Evolutionary conservation across 2,329 filamentous ascomycete species (phyloP).

Genomic region (Cucurbitaria berberidis): DNA sequence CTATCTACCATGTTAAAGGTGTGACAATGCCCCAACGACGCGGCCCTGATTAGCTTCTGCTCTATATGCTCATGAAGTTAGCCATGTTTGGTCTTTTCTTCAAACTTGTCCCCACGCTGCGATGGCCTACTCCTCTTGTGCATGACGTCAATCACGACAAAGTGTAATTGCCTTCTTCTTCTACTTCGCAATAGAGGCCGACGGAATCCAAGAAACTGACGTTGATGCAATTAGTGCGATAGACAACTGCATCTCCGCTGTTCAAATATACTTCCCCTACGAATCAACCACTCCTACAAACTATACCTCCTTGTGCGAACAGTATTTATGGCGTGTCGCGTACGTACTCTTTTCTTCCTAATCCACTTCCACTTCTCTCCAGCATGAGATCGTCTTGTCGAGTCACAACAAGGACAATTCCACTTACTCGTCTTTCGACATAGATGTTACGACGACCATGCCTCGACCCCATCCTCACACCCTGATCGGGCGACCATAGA

Average conservation of each 20-base stretch:
- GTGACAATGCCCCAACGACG: not conserved
- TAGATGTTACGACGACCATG: slow-evolving; percentile 20
- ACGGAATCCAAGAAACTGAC: not conserved
- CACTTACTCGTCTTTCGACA: not conserved
- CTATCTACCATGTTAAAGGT: not conserved
- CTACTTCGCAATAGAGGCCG: not conserved
- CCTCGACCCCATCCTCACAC: slow-evolving; percentile 2
- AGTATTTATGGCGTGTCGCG: slow-evolving; percentile 19
- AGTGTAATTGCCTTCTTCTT: slow-evolving; percentile 1
- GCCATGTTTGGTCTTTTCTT: slow-evolving; percentile 7
- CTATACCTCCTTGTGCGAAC: slow-evolving; percentile 17
- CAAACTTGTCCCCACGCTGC: slow-evolving; percentile 6
- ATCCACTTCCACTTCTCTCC: not conserved
- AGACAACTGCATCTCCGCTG: slow-evolving; percentile 7
- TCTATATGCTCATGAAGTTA: slow-evolving; percentile 1
- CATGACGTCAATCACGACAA: slow-evolving; percentile 1
- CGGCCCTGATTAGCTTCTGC: not conserved
- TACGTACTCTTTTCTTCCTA: not conserved
- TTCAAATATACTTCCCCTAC: slow-evolving; percentile 14
- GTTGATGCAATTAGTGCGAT: slow-evolving; percentile 2
- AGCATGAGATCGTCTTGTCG: not conserved
- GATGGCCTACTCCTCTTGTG: slow-evolving; percentile 1
- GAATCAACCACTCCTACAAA: not conserved
- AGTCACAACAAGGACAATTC: not conserved
- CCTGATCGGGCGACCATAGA: slow-evolving; percentile 1